phyloP scores from a whole-genome alignment of 208 protist genomes.

The Leishmania guyanensis region DNA sequence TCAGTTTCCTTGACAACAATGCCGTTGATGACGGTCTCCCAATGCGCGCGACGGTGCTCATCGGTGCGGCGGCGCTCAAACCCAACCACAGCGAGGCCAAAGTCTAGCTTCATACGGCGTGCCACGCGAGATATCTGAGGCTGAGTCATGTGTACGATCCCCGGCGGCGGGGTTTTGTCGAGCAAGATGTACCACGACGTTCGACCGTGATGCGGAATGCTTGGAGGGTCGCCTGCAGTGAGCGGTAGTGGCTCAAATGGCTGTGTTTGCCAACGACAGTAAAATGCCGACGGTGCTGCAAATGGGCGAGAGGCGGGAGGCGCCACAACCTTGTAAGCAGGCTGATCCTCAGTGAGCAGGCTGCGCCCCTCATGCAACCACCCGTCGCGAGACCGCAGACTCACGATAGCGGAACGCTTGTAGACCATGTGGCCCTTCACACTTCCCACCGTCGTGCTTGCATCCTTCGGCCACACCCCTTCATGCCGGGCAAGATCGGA shows the following conservation, averaged over 20 bases:
- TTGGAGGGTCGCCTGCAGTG: conserved; percentile 43
- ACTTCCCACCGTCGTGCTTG: conserved; percentile 72
- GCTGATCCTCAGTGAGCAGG: conserved; percentile 56
- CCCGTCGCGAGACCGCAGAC: conserved; percentile 81
- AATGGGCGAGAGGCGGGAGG: conserved; percentile 88
- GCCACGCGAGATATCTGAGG: conserved; percentile 83
- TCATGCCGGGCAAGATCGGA: conserved; percentile 74
- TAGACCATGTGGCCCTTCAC: conserved; percentile 88
- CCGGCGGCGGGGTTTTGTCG: conserved; percentile 43
- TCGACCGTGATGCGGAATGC: conserved; percentile 72
- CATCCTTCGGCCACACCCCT: conserved; percentile 83
- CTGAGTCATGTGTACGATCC: conserved; percentile 71
- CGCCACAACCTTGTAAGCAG: conserved; percentile 78
- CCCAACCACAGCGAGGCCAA: conserved; percentile 74
- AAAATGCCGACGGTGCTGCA: conserved; percentile 65
- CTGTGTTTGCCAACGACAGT: conserved; percentile 86
- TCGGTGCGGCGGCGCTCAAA: conserved; percentile 71
- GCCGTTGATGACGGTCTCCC: conserved; percentile 80
- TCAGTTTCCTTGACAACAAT: conserved; percentile 79
- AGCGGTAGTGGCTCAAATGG: conserved; percentile 80
- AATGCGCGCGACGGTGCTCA: conserved; percentile 70
- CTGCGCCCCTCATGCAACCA: conserved; percentile 86
- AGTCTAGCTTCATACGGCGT: conserved; percentile 80
- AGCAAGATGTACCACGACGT: conserved; percentile 89
- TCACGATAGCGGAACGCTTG: conserved; percentile 85